A percentile compares a stretch with the other conserved stretches of the same genome.
These are phyloP conservation scores for Sugiyamaella chiloensis DNA, from an alignment of 805 yeast genomes.

Conservation along the genomic window DNA sequence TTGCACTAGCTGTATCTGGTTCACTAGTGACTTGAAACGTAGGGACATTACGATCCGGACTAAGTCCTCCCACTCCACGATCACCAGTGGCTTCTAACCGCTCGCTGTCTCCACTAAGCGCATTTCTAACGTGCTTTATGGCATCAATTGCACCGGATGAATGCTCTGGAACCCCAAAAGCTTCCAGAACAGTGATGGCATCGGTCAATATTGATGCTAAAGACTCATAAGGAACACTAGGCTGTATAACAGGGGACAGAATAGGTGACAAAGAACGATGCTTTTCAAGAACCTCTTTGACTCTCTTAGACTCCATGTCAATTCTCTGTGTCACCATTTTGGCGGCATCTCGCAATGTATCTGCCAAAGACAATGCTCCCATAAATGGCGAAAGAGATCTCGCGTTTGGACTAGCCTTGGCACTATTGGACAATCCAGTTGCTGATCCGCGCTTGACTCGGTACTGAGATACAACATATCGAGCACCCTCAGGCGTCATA, in stretches of 20 bases:
- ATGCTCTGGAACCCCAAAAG: conserved; percentile 2
- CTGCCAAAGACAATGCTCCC: conserved; percentile 10
- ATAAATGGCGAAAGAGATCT: conserved; percentile 13
- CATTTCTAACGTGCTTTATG: conserved; percentile 15
- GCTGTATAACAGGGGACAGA: background rate
- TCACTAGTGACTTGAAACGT: background rate
- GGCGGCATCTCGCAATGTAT: conserved; percentile 20
- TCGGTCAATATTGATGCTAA: conserved; percentile 16
- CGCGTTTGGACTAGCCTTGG: background rate
- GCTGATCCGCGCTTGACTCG: no score
- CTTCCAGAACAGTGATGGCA: conserved; percentile 11
- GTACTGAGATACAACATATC: conserved; percentile 23
- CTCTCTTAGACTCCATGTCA: conserved; percentile 14
- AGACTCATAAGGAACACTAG: conserved; percentile 1
- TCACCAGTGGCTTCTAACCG: background rate
- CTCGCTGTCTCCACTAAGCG: conserved; percentile 5
- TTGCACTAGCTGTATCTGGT: background rate
- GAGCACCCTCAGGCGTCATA: conserved; percentile 23
- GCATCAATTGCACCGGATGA: conserved; percentile 10
- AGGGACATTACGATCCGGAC: background rate
- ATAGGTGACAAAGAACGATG: conserved; percentile 1
- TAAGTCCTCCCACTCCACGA: background rate
- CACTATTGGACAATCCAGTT: background rate
- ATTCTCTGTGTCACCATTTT: conserved; percentile 17
- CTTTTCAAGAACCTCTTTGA: conserved; percentile 2